Base-by-base conservation (phyloP, 768 basidiomycete species). In the Pleurotus tuoliensis region DNA sequence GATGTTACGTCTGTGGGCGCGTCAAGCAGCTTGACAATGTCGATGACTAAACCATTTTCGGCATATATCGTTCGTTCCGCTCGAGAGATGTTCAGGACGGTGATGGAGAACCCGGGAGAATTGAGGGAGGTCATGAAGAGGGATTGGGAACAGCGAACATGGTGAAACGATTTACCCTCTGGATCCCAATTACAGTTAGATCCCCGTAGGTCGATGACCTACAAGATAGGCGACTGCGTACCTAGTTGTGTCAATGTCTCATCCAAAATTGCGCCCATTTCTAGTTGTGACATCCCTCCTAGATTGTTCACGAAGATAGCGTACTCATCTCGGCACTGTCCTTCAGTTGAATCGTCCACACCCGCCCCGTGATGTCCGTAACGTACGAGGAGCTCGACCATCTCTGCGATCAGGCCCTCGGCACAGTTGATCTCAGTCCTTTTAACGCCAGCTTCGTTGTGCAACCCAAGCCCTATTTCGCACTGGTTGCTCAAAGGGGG, bases 51-150 rank as follows among this genome's bases (percentile, higher is more conserved):
- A 11, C 16, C 25, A 12, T 41, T 27, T 63, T 11, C 38, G 44
- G 11, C 37, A 8, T 12, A 38, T 13, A 64, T 54, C 24, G 12
- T 12, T 27, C 56, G 63, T 9, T 64, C 38, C 18, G 75, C 64
- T 24, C 64, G 66, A n/a, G 76, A 72, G 22, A 76, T 60, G 59
- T 83, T 82, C 11, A 82, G 69, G 3, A 82, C 63, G 13, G 80
- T 80, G 41, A 82, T 66, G 2, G 80, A 82, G 62, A 83, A 78
- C 22, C 82, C 82, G 1, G 83, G 82, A n/a, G 80, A 80, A 62
- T 83, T 83, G 58, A 84, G 73, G 6, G 80, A 82, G 2, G 82
- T 82, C 81, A 84, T 83, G 65, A 77, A 84, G 2, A 77, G 66
- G 3, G 79, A 77, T 5, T 69, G 66, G 62, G 80, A 81, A 8